Percentiles rank a stretch among this genome's conserved stretches.
Conservation (phyloP, 2,329 filamentous ascomycete genomes). For the Aspergillus amoenus region DNA sequence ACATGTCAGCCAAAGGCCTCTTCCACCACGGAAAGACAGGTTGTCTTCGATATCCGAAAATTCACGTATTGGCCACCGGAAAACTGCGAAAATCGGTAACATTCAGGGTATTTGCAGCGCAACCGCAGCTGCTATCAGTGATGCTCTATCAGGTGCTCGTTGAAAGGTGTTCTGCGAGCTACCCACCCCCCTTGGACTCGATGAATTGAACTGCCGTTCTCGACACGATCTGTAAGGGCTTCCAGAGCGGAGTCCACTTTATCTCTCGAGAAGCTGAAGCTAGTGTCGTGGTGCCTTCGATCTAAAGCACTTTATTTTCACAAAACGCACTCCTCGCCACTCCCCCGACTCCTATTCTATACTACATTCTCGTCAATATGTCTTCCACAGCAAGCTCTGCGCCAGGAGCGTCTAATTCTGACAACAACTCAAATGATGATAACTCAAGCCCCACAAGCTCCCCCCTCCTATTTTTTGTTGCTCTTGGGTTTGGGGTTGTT, state of each 20-base stretch:
- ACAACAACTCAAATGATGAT: constrained; percentile 29
- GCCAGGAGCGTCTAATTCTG: constrained; percentile 27
- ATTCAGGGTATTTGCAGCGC: constrained; percentile 1
- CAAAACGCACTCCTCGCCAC: neutral
- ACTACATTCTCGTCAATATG: constrained; percentile 21
- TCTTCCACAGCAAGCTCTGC: constrained; percentile 27
- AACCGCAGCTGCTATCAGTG: constrained; percentile 10
- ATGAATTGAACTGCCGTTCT: constrained; percentile 13
- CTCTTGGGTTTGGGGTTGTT: constrained; percentile 93
- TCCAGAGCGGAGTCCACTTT: neutral
- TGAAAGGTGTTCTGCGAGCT: constrained; percentile 10
- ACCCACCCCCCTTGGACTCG: constrained; percentile 1
- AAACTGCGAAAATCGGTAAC: neutral
- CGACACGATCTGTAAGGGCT: neutral
- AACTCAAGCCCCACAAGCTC: constrained; percentile 62
- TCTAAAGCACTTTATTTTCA: neutral
- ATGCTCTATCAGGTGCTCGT: constrained; percentile 13
- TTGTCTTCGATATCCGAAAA: neutral
- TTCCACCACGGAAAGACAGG: neutral
- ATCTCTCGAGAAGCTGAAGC: neutral
- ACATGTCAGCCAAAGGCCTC: neutral
- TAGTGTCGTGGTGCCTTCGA: neutral
- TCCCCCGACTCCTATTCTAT: neutral
- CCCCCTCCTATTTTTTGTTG: constrained; percentile 86
- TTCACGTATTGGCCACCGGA: neutral